Evolutionary conservation across 306 rosid genomes (phyloP).

Genomic region (Potentilla sterilis): DNA sequence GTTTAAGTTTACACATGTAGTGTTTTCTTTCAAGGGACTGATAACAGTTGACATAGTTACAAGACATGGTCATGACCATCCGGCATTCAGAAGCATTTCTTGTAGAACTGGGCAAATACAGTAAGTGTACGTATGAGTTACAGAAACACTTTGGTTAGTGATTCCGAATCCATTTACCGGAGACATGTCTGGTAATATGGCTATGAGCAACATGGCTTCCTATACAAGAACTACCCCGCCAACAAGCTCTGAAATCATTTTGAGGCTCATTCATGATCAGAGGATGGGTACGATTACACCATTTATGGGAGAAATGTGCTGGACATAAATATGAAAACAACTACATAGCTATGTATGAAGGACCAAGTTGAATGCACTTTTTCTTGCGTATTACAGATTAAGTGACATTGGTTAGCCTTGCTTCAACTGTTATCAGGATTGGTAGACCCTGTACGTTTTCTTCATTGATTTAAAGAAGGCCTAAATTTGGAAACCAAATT

Average conservation of each 20-base stretch:
- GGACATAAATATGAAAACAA: conserved; percentile 17
- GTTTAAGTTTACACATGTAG: neutral
- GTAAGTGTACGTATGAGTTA: neutral
- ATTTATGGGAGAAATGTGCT: conserved; percentile 7
- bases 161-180: neutral
- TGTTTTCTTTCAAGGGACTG: neutral
- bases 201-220: neutral
- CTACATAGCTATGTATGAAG: neutral
- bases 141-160: neutral
- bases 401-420: neutral
- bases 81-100: neutral
- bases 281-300: conserved; percentile 6
- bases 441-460: neutral
- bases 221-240: neutral
- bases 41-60: neutral
- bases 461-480: neutral
- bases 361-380: neutral
- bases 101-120: neutral
- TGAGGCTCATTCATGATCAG: conserved; percentile 9
- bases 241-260: neutral
- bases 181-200: neutral
- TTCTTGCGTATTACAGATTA: neutral
- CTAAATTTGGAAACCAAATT: neutral
- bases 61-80: neutral
- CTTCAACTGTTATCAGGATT: neutral